A percentile compares a stretch with the other conserved stretches of the same genome.
Evolutionary conservation across 805 yeast species (phyloP).

Genomic region (Komagataella kurtzmanii): DNA sequence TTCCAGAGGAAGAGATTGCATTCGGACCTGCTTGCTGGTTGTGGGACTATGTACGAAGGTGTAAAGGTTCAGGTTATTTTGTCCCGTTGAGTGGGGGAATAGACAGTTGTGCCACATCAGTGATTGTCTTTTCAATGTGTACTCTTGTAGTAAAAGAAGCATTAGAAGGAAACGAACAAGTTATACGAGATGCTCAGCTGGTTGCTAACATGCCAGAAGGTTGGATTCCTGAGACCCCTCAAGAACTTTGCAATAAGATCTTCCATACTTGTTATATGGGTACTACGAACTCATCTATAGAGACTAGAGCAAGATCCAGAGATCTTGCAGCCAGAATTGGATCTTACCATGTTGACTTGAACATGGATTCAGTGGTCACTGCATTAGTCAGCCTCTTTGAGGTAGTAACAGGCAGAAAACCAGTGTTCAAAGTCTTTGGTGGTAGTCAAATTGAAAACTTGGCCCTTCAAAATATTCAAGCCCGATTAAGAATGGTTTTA

Average conservation of each 20-base stretch:
- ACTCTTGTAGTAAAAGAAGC: slow-evolving; percentile 66
- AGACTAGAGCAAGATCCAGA: slow-evolving; percentile 75
- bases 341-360: slow-evolving; percentile 80
- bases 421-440: slow-evolving; percentile 84
- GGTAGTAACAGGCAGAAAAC: slow-evolving; percentile 81
- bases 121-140: slow-evolving; percentile 91
- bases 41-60: slow-evolving; percentile 94
- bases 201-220: slow-evolving; percentile 42
- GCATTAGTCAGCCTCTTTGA: slow-evolving; percentile 70
- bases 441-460: slow-evolving; percentile 86
- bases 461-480: slow-evolving; percentile 94
- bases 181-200: slow-evolving; percentile 58
- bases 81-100: slow-evolving; percentile 95
- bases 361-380: slow-evolving; percentile 75
- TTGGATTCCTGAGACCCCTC: slow-evolving; percentile 64
- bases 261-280: slow-evolving; percentile 96
- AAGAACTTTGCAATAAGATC: slow-evolving; percentile 59
- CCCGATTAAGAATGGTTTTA: slow-evolving; percentile 88
- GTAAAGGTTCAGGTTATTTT: slow-evolving; percentile 83
- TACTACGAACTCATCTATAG: slow-evolving; percentile 79
- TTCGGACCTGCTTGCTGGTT: slow-evolving; percentile 99
- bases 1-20: slow-evolving; percentile 94
- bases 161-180: slow-evolving; percentile 56
- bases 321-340: slow-evolving; percentile 67
- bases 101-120: slow-evolving; percentile 95